Evolutionary conservation across 2,329 filamentous ascomycete species (phyloP).

Genomic region (Fulvia fulva): DNA sequence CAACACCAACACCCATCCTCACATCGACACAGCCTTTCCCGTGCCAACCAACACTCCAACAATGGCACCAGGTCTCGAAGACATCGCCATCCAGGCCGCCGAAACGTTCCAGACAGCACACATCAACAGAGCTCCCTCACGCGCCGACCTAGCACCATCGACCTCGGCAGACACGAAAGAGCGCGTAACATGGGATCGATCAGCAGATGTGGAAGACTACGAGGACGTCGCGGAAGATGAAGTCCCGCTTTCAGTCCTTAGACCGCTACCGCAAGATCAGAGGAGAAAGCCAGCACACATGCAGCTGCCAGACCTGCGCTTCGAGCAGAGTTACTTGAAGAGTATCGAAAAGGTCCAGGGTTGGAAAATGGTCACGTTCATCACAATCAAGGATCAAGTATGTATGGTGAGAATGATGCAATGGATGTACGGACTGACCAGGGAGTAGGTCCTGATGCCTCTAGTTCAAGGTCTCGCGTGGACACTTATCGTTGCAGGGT

Average conservation of each 20-base stretch:
- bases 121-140: slow-evolving; percentile 68
- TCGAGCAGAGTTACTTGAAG: slow-evolving; percentile 96
- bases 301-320: slow-evolving; percentile 74
- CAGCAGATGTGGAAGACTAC: slow-evolving; percentile 39
- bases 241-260: slow-evolving; percentile 63
- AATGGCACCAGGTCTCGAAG: slow-evolving; percentile 22
- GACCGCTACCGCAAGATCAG: slow-evolving; percentile 49
- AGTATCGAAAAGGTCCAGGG: slow-evolving; percentile 77
- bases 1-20: not conserved
- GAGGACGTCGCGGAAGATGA: slow-evolving; percentile 60
- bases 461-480: slow-evolving; percentile 85
- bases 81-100: slow-evolving; percentile 55
- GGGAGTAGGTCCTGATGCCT: slow-evolving; percentile 70
- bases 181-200: slow-evolving; percentile 50
- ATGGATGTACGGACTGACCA: slow-evolving; percentile 2
- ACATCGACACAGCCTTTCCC: not conserved
- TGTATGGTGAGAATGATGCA: slow-evolving; percentile 1
- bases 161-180: slow-evolving; percentile 66
- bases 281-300: slow-evolving; percentile 52
- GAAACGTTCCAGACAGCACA: slow-evolving; percentile 77
- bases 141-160: slow-evolving; percentile 74
- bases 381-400: slow-evolving; percentile 88
- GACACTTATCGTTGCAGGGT: slow-evolving; percentile 69
- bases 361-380: slow-evolving; percentile 74
- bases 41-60: not conserved